Percentiles rank a stretch among this genome's conserved stretches.
Evolutionary conservation across 202 grass and related monocot genomes (phyloP).

Genomic region (Musa balbisiana): DNA sequence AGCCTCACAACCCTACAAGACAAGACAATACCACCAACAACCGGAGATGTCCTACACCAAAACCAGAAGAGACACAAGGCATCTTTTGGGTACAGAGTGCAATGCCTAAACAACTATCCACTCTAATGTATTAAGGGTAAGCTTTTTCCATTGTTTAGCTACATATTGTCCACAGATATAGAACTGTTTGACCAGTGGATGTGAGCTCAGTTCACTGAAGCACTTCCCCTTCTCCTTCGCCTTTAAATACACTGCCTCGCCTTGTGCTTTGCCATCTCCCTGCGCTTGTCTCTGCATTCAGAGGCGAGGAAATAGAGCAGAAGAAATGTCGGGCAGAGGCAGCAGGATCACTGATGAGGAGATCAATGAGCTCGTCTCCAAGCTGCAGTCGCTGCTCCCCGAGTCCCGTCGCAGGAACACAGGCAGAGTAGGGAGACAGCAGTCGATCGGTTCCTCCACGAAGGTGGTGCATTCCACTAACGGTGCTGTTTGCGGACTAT

Average conservation of each 20-base stretch:
- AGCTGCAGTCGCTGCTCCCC: background rate
- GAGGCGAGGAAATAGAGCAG: background rate
- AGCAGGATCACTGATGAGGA: slow-evolving; percentile 45
- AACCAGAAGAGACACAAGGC: slow-evolving; percentile 9
- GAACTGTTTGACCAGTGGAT: background rate
- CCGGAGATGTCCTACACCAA: too few species aligned
- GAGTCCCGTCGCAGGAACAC: slow-evolving; percentile 3
- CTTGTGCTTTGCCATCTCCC: background rate
- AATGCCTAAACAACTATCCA: background rate
- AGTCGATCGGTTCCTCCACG: too few species aligned
- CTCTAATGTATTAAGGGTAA: background rate
- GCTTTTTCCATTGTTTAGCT: background rate
- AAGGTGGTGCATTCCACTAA: too few species aligned
- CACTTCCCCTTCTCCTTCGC: background rate
- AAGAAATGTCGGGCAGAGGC: slow-evolving; percentile 51
- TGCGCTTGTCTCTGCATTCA: background rate
- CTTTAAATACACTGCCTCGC: background rate
- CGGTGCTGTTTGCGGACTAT: background rate
- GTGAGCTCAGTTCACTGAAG: too few species aligned
- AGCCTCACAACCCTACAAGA: too few species aligned
- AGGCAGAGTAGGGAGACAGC: background rate
- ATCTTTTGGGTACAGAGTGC: slow-evolving; percentile 6
- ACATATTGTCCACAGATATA: background rate
- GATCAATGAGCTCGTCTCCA: slow-evolving; percentile 11
- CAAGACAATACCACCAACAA: too few species aligned